Percentiles rank a stretch among this genome's conserved stretches.
Evolutionary conservation across 225 moss, liverwort and hornwort genomes (phyloP).

Genomic region (Polytrichum commune): DNA sequence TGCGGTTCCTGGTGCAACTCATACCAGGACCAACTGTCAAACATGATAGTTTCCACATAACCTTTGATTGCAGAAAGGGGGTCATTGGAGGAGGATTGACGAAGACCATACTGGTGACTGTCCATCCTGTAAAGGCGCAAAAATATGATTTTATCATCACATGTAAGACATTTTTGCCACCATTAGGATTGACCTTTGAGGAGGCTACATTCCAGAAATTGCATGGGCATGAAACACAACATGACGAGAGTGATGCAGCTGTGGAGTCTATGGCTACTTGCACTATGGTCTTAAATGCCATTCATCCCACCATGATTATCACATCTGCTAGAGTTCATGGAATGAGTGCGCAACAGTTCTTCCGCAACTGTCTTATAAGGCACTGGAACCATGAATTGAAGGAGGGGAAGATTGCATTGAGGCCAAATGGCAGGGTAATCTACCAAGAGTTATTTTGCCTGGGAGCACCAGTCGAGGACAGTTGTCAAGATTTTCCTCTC

Average conservation of each 20-base stretch:
- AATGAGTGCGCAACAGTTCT: constrained; percentile 76
- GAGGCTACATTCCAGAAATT: constrained; percentile 43
- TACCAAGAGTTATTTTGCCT: constrained; percentile 77
- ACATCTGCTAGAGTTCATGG: constrained; percentile 53
- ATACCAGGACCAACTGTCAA: constrained; percentile 17
- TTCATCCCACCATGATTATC: constrained; percentile 62
- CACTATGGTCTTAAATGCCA: constrained; percentile 41
- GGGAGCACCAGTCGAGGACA: constrained; percentile 58
- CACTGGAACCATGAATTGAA: constrained; percentile 52
- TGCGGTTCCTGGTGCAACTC: constrained; percentile 52
- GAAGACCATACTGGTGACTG: constrained; percentile 40
- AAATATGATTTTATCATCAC: constrained; percentile 46
- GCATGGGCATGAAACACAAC: constrained; percentile 37
- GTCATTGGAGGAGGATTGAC: constrained; percentile 60
- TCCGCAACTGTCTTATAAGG: constrained; percentile 57
- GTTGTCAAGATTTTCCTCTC: constrained; percentile 49
- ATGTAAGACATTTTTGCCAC: constrained; percentile 73
- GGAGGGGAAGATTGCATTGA: constrained; percentile 47
- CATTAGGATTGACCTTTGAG: constrained; percentile 54
- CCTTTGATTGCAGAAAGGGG: constrained; percentile 59
- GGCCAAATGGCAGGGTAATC: constrained; percentile 56
- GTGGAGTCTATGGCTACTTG: constrained; percentile 42
- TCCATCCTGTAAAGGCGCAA: constrained; percentile 60
- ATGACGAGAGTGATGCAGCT: constrained; percentile 42
- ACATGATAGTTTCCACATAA: constrained; percentile 38